Evolutionary conservation across 2,329 filamentous ascomycete species (phyloP), one percentile per base, ranked within the genome.

Genomic region (Septoria linicola): DNA sequence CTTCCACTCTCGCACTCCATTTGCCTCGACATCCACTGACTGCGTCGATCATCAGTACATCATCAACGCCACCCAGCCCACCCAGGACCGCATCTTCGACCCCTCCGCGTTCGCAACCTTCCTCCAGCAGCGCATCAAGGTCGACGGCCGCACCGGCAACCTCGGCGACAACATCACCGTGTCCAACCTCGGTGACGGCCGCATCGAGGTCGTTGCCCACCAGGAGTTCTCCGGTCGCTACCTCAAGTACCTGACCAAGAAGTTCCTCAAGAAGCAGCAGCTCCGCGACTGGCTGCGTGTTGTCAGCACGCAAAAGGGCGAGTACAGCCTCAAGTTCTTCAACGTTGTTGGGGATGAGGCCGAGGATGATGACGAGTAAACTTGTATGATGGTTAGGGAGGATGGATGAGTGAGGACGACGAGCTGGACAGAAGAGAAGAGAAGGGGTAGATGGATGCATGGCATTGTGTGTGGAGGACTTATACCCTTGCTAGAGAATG

Each of bases 201-300:
- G 96, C 86, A 87, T 99, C 73, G 91, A 97, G 84, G 85, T 99
- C 74, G 85, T 95, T 73, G 85, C 92, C 66, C 91, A 97, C 84
- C 95, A 91, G 75, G 89, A 95, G 72, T 95, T 99, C 79, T 96
- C 91, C 63, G 93, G 93, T 71, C 88, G 93, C 74, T 99, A 99
- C 84, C 83, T 99, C 77, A 99, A 99, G 88, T 99, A 99, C 85
- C 81, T 99, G 89, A 99, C 93, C 76, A 99, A 99, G 89, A 99
- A 99, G 85, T 99, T 96, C 87, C 87, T 99, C 78, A 99, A 99
- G 90, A 99, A 99, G 89, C 89, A 96, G 83, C 92, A 97, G 85
- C 89, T 99, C 75, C 89, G 93, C 80, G 93, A 99, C 83, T 99
- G 93, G 93, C 88, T 99, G 73, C 91, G 93, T 71, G 92, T 99